phyloP scores from a whole-genome alignment of 1,284 basidiomycete genomes.

The Puccinia horiana region DNA sequence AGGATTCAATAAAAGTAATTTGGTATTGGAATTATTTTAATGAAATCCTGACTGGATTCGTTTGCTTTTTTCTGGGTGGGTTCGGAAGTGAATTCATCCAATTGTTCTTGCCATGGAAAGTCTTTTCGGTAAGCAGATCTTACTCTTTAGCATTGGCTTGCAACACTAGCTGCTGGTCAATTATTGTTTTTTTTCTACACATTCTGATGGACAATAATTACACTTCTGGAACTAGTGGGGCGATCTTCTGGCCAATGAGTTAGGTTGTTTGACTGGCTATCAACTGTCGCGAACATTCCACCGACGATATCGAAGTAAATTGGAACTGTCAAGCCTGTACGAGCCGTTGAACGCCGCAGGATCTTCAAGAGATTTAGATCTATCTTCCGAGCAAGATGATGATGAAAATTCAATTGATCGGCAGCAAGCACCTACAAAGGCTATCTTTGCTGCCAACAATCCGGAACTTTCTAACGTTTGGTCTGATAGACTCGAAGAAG shows the following conservation, averaged over 20 bases:
- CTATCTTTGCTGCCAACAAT: conserved; percentile 4
- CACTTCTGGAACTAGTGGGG: conserved; percentile 17
- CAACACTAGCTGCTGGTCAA: neutral
- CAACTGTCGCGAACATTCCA: conserved; percentile 31
- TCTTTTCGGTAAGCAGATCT: conserved; percentile 39
- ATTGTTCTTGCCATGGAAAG: conserved; percentile 43
- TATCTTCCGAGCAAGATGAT: conserved; percentile 27
- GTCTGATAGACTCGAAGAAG: conserved; percentile 45
- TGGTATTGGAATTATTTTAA: conserved; percentile 49
- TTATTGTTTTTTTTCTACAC: neutral
- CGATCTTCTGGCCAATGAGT: conserved; percentile 45
- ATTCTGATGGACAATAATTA: neutral
- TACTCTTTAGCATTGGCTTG: neutral
- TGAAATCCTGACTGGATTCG: conserved; percentile 24
- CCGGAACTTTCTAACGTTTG: conserved; percentile 42
- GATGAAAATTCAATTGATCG: conserved; percentile 11
- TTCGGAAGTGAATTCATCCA: conserved; percentile 40
- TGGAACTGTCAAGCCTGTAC: conserved; percentile 42
- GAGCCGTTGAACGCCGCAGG: conserved; percentile 15
- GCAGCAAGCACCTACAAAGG: conserved; percentile 1
- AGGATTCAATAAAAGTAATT: conserved; percentile 36
- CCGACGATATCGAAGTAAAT: conserved; percentile 21
- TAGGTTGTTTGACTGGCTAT: conserved; percentile 42
- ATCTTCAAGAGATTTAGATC: neutral
- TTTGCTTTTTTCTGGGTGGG: conserved; percentile 44